These are phyloP conservation scores for Rhizopogon rudus DNA, from an alignment of 768 basidiomycete genomes.

Conservation along the genomic window DNA sequence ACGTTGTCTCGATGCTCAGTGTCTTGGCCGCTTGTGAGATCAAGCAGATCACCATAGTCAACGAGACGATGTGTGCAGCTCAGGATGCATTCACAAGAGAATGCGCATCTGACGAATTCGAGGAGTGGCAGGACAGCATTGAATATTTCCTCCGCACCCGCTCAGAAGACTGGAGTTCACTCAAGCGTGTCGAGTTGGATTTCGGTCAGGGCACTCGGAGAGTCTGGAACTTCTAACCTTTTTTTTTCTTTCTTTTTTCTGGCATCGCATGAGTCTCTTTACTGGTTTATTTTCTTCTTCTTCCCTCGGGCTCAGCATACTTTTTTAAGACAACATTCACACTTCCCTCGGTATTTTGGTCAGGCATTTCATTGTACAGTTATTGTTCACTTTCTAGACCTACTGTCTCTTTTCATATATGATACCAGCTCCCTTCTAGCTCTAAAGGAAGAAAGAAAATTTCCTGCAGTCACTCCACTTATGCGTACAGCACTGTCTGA, in stretches of 20 bases:
- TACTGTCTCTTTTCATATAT: not conserved
- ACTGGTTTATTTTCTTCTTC: not conserved
- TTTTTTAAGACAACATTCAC: not conserved
- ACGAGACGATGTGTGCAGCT: not conserved
- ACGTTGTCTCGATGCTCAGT: slow-evolving; percentile 17
- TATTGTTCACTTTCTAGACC: not conserved
- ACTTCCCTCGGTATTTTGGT: not conserved
- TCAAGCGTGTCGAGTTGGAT: slow-evolving; percentile 13
- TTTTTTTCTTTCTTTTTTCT: not conserved
- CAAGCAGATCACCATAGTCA: slow-evolving; percentile 16
- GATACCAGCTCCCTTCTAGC: not conserved
- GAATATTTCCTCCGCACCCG: slow-evolving; percentile 15
- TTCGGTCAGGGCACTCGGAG: slow-evolving; percentile 13
- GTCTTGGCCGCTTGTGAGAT: slow-evolving; percentile 12
- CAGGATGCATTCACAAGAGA: slow-evolving; percentile 22
- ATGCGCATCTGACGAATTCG: slow-evolving; percentile 27
- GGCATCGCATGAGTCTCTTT: not conserved
- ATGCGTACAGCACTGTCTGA: not conserved
- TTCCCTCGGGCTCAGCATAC: not conserved
- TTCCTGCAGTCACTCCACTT: not conserved
- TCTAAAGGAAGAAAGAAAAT: not conserved
- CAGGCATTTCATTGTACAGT: not conserved
- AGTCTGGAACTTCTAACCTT: slow-evolving; percentile 18
- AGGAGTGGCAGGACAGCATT: slow-evolving; percentile 20
- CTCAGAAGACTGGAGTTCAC: slow-evolving; percentile 12